These are phyloP conservation scores for Fraxinus xanthoxyloides DNA, from an alignment of 305 asterid species.

Conservation along the genomic window DNA sequence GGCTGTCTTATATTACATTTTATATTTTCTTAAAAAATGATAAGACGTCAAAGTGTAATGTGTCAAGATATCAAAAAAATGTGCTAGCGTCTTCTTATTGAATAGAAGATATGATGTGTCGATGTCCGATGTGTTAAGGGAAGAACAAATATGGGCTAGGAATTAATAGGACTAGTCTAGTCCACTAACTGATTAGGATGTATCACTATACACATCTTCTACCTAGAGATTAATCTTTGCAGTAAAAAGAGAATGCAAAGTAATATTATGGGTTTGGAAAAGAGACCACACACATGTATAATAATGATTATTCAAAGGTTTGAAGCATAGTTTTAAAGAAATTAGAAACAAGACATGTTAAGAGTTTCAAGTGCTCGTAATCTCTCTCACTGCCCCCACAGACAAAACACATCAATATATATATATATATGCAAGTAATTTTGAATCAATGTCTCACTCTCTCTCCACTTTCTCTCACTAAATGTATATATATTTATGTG, in stretches of 20 bases:
- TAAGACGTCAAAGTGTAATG: background rate
- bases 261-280: background rate
- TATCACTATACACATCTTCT: background rate
- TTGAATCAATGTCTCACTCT: background rate
- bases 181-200: background rate
- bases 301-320: conserved; percentile 32
- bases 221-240: conserved; percentile 7
- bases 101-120: background rate
- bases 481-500: too few species aligned
- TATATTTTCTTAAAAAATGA: too few species aligned
- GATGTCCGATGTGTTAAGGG: background rate
- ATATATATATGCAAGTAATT: too few species aligned
- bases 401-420: background rate
- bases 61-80: too few species aligned
- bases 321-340: conserved; percentile 15
- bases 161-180: background rate
- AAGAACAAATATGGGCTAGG: background rate
- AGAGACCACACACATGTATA: conserved; percentile 5
- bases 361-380: conserved; percentile 31
- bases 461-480: background rate
- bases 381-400: conserved; percentile 31
- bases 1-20: too few species aligned
- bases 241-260: conserved; percentile 25
- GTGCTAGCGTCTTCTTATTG: background rate
- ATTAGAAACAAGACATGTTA: conserved; percentile 34